Evolutionary conservation across 352 stramenopile genomes (phyloP).

Genomic region (Blastocystis sp.): DNA sequence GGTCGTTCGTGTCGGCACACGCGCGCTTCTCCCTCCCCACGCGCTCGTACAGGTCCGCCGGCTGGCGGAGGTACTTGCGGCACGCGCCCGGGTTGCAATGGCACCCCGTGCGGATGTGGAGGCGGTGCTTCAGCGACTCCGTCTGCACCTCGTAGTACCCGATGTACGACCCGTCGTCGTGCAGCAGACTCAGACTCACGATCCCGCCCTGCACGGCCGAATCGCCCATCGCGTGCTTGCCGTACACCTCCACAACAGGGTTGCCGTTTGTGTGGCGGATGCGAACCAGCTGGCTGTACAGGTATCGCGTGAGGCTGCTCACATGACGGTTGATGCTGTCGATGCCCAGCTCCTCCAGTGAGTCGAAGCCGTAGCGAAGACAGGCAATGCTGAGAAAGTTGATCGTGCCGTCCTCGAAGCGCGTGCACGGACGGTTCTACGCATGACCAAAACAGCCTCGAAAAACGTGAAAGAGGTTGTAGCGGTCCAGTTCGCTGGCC

Average conservation of each 20-base stretch:
- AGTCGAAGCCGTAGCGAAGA: conserved; percentile 76
- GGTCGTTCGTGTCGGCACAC: conserved; percentile 73
- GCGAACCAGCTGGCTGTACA: conserved; percentile 13
- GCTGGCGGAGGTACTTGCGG: conserved; percentile 40
- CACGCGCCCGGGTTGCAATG: conserved; percentile 83
- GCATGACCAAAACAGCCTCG: not conserved
- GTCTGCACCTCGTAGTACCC: conserved; percentile 78
- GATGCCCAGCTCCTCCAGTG: conserved; percentile 75
- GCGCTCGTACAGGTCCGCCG: not conserved
- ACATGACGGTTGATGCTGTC: conserved; percentile 70
- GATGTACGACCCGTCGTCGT: conserved; percentile 75
- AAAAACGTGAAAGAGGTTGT: conserved; percentile 56
- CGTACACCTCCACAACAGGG: conserved; percentile 76
- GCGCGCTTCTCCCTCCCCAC: conserved; percentile 72
- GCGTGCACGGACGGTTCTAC: conserved; percentile 56
- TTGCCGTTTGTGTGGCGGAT: conserved; percentile 72
- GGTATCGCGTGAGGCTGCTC: conserved; percentile 45
- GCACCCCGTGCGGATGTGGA: conserved; percentile 80
- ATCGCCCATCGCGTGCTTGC: conserved; percentile 70
- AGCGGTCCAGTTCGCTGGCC: conserved; percentile 10
- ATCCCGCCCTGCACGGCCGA: conserved; percentile 72
- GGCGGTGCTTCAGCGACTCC: conserved; percentile 75
- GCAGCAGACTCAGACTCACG: conserved; percentile 75
- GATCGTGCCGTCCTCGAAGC: conserved; percentile 74
- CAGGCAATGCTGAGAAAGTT: conserved; percentile 77